A percentile compares a stretch with the other conserved stretches of the same genome.
These are phyloP conservation scores for Solanum hybrid DNA, from an alignment of 305 asterid genomes.

Conservation along the genomic window DNA sequence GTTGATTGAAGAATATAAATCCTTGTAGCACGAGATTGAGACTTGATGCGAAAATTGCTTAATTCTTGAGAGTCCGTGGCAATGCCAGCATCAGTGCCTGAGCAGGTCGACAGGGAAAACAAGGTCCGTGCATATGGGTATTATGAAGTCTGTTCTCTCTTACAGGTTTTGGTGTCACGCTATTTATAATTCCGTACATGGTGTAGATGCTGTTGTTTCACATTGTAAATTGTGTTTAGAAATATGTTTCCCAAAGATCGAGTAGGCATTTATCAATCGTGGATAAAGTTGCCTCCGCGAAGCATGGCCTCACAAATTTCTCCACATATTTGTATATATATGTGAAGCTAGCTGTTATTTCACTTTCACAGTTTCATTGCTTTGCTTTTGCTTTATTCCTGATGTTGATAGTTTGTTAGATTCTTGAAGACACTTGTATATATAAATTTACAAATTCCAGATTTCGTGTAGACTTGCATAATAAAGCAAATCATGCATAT, in stretches of 20 bases:
- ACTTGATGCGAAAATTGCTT: not conserved
- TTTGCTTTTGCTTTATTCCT: not conserved
- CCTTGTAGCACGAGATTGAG: conserved; percentile 26
- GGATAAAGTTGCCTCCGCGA: not conserved
- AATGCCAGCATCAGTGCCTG: not conserved
- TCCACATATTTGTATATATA: not conserved
- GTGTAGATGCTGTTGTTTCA: not conserved
- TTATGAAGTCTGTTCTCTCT: not conserved
- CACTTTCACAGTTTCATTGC: not conserved
- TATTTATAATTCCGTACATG: not conserved
- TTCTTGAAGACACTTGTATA: not conserved
- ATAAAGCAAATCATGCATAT: not conserved
- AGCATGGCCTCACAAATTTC: not conserved
- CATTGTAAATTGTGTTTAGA: not conserved
- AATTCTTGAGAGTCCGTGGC: not conserved
- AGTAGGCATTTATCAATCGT: not conserved
- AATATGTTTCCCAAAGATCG: not conserved
- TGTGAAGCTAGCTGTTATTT: not conserved
- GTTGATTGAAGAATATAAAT: conserved; percentile 82
- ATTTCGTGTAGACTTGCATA: not conserved
- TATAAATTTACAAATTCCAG: not conserved
- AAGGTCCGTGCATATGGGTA: not conserved
- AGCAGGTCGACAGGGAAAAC: not conserved
- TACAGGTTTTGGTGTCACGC: not conserved
- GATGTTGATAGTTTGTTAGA: not conserved